phyloP scores from a whole-genome alignment of 1,284 basidiomycete species.

The Entoloma clypeatum region DNA sequence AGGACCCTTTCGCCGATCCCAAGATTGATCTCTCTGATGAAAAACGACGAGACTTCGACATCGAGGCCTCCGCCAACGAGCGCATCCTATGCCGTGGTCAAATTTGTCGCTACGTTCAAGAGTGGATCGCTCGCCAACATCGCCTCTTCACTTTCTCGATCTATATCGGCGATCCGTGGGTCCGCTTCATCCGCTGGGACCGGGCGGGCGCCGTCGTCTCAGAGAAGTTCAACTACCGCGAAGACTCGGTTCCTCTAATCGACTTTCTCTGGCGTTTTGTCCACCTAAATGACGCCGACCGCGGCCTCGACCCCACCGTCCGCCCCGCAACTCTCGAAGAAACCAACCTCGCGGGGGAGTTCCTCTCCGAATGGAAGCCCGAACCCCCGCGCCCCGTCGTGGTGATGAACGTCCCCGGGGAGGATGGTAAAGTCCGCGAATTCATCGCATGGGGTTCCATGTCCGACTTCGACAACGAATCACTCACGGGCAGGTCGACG shows the following conservation, averaged over 20 bases:
- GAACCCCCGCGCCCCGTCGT: constrained; percentile 8
- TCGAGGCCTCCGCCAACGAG: constrained; percentile 1
- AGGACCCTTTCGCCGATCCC: constrained; percentile 17
- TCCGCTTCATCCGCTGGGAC: constrained; percentile 18
- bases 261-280: constrained; percentile 22
- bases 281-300: constrained; percentile 6
- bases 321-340: constrained; percentile 8
- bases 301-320: constrained; percentile 20
- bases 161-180: constrained; percentile 11
- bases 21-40: background rate
- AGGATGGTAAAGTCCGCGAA: constrained; percentile 9
- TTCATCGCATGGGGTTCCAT: constrained; percentile 20
- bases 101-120: constrained; percentile 13
- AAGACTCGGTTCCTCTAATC: constrained; percentile 10
- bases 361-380: constrained; percentile 16
- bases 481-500: constrained; percentile 20
- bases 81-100: constrained; percentile 9
- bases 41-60: constrained; percentile 1
- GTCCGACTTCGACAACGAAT: constrained; percentile 9
- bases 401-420: constrained; percentile 14
- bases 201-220: constrained; percentile 18
- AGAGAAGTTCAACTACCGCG: constrained; percentile 12
- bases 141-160: constrained; percentile 14
- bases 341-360: constrained; percentile 2
- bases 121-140: constrained; percentile 14